phyloP scores from a whole-genome alignment of 2,329 filamentous ascomycete species.

The Ceratocystiopsis sp. region DNA sequence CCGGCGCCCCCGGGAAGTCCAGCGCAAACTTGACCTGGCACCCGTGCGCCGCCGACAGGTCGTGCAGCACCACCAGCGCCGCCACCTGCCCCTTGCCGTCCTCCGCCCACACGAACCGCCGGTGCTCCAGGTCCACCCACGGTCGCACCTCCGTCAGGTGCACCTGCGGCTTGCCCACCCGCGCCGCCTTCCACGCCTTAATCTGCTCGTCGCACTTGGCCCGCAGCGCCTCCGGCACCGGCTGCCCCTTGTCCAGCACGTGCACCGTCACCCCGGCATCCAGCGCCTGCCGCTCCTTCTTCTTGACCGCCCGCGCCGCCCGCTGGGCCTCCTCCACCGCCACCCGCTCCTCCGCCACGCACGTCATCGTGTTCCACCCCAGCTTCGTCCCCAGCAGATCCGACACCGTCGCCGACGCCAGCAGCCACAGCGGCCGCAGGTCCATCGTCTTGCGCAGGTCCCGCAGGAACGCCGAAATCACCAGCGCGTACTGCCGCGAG shows the following conservation, averaged over 20 bases:
- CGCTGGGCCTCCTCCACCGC: conserved; percentile 35
- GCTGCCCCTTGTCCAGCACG: conserved; percentile 32
- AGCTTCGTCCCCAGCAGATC: conserved; percentile 64
- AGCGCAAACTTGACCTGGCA: conserved; percentile 96
- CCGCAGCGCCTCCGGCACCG: conserved; percentile 47
- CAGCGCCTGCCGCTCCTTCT: conserved; percentile 67
- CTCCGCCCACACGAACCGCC: conserved; percentile 70
- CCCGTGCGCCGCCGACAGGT: conserved; percentile 63
- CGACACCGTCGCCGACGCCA: conserved; percentile 65
- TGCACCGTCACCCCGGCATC: conserved; percentile 69
- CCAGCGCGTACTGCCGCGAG: conserved; percentile 52
- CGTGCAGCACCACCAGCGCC: conserved; percentile 67
- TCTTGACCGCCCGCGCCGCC: conserved; percentile 31
- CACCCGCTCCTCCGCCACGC: conserved; percentile 76
- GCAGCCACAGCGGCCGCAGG: conserved; percentile 74
- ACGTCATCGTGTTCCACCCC: conserved; percentile 77
- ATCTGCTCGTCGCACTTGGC: conserved; percentile 56
- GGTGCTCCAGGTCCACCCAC: conserved; percentile 70
- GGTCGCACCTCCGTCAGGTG: conserved; percentile 81
- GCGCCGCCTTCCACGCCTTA: conserved; percentile 59
- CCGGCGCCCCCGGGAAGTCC: conserved; percentile 77
- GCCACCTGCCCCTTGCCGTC: conserved; percentile 55
- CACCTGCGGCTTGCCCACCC: conserved; percentile 68
- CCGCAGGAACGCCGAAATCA: conserved; percentile 57
- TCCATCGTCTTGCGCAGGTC: conserved; percentile 27